Conservation (phyloP, 495 filamentous ascomycete genomes). For the Podospora conica region DNA sequence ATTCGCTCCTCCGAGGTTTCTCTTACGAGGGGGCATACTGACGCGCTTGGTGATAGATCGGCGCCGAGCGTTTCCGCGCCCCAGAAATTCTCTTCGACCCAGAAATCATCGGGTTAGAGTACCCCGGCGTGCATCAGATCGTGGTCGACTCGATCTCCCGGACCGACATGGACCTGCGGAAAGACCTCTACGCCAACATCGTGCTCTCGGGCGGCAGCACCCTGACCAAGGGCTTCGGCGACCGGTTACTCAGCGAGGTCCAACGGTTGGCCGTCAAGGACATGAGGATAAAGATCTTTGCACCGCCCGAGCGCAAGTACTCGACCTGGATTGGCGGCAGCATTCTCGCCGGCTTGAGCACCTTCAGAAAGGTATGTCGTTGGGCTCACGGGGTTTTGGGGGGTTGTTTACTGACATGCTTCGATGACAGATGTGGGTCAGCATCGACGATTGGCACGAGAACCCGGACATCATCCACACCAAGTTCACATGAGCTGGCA, state of each 20-base stretch:
- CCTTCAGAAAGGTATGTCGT: slow-evolving; percentile 83
- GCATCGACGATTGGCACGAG: slow-evolving; percentile 98
- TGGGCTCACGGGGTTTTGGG: not conserved
- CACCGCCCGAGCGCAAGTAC: slow-evolving; percentile 94
- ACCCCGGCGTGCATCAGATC: slow-evolving; percentile 94
- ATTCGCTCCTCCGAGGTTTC: not conserved
- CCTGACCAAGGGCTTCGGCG: slow-evolving; percentile 83
- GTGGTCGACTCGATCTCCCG: slow-evolving; percentile 93
- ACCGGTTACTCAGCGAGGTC: slow-evolving; percentile 84
- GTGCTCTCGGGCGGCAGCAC: slow-evolving; percentile 94
- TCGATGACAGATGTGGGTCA: slow-evolving; percentile 86
- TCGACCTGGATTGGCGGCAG: slow-evolving; percentile 98
- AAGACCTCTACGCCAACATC: slow-evolving; percentile 90
- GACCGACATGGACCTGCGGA: slow-evolving; percentile 95
- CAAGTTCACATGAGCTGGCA: slow-evolving; percentile 67
- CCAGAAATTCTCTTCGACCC: slow-evolving; percentile 98
- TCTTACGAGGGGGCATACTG: not conserved
- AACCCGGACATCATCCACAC: slow-evolving; percentile 98
- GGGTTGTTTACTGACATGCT: not conserved
- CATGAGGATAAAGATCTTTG: slow-evolving; percentile 98
- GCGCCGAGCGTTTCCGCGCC: slow-evolving; percentile 87
- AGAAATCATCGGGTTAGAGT: slow-evolving; percentile 94
- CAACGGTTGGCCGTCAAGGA: slow-evolving; percentile 92
- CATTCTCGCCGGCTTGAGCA: slow-evolving; percentile 93
- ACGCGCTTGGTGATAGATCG: slow-evolving; percentile 50